Evolutionary conservation across 2,329 filamentous ascomycete species (phyloP).

Genomic region (Fusarium irregulare): DNA sequence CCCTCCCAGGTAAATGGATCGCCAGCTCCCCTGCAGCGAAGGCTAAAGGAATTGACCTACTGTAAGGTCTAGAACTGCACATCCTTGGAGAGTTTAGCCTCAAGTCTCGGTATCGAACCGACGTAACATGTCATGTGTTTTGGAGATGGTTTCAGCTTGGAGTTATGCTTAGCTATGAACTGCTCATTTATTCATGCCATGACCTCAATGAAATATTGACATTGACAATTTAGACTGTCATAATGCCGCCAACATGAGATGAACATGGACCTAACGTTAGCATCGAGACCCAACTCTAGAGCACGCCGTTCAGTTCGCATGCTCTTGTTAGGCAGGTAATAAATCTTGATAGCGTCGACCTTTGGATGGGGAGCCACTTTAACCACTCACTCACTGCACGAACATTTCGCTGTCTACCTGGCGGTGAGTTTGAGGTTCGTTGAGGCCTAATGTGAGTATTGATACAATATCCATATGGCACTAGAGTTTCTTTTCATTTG

Average conservation of each 20-base stretch:
- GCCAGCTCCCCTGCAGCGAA: slow-evolving; percentile 33
- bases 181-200: not conserved
- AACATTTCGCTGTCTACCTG: slow-evolving; percentile 11
- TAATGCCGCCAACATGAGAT: not conserved
- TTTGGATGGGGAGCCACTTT: slow-evolving; percentile 20
- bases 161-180: not conserved
- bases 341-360: slow-evolving; percentile 28
- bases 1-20: slow-evolving; percentile 20
- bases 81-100: slow-evolving; percentile 22
- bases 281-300: slow-evolving; percentile 20
- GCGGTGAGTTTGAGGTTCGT: slow-evolving; percentile 41
- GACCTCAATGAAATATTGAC: not conserved
- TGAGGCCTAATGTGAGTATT: slow-evolving; percentile 23
- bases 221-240: not conserved
- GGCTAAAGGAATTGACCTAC: slow-evolving; percentile 11
- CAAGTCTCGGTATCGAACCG: slow-evolving; percentile 6
- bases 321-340: slow-evolving; percentile 25
- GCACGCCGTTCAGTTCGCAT: slow-evolving; percentile 31
- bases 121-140: slow-evolving; percentile 1
- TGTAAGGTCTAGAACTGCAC: slow-evolving; percentile 35
- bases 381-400: slow-evolving; percentile 2
- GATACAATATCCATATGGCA: not conserved
- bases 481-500: not conserved
- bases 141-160: not conserved
- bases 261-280: slow-evolving; percentile 10